These are phyloP conservation scores for Stephania cephalantha DNA, from an alignment of 164 flowering plant species.

Conservation along the genomic window DNA sequence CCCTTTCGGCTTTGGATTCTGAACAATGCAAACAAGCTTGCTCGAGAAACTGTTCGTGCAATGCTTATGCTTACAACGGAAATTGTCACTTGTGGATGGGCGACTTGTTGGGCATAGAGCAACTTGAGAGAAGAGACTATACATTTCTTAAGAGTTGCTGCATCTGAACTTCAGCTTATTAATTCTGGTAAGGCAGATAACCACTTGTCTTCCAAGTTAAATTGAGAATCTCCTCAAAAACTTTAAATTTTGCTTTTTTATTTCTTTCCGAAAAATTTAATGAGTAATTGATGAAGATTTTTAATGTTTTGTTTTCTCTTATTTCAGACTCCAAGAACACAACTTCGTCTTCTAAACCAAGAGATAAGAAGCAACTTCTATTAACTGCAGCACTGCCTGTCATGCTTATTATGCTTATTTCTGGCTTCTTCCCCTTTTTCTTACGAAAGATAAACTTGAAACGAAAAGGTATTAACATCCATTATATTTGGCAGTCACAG, in stretches of 20 bases:
- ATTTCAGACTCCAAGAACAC: too few species aligned
- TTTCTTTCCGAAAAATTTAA: too few species aligned
- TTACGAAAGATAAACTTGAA: neutral
- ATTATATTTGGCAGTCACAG: neutral
- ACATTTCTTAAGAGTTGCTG: neutral
- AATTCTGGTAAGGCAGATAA: too few species aligned
- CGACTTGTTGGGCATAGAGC: neutral
- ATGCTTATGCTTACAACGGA: conserved; percentile 15
- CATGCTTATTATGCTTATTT: neutral
- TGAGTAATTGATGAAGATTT: too few species aligned
- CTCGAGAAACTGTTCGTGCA: conserved; percentile 29
- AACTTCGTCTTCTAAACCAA: neutral
- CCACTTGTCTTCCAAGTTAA: too few species aligned
- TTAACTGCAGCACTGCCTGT: neutral
- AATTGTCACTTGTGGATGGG: conserved; percentile 8
- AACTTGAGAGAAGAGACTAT: conserved; percentile 8
- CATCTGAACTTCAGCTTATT: neutral
- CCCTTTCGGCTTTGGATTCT: neutral
- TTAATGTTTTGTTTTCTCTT: too few species aligned
- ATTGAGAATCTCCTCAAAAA: too few species aligned
- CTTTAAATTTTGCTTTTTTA: too few species aligned
- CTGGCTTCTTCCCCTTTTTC: neutral
- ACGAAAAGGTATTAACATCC: neutral
- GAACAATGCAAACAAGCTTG: conserved; percentile 20
- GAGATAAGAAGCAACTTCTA: neutral